Evolutionary conservation across 257 asterid species (phyloP), one percentile per base, ranked within the genome.

Genomic region (Verbascum thapsus): DNA sequence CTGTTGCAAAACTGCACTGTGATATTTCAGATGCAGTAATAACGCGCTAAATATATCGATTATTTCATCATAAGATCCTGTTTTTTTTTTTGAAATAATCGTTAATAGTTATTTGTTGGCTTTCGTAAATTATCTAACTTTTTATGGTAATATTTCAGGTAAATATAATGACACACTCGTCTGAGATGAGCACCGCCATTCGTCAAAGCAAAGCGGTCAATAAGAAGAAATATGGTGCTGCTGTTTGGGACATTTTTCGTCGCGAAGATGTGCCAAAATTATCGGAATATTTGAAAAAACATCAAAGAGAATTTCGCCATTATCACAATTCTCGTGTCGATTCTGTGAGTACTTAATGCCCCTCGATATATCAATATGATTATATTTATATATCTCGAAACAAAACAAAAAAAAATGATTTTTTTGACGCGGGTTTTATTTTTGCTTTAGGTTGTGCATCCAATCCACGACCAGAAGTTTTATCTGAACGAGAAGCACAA

Each of bases 221-320:
- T 30, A 71, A 75, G 43, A 63, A 58, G 72, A 70, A 43, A 9
- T 75, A 77, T 35, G 94, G 91, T 40, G 95, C 85, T 68, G 96
- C 95, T 51, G 73, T 84, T 19, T 91, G 96, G 96, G 96, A 88
- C 62, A 88, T 91, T 41, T 88, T 91, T 63, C 80, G 96, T 11
- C 76, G 83, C 51, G 65, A 84, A 64, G 98, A 88, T 78, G 86
- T 88, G 26, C 84, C 89, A 60, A 73, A 71, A 73, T 72, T 91
- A 61, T 68, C 69, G 23, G 77, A 77, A 59, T 88, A 88, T 73
- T 73, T 91, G 53, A 63, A 15, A 39, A 78, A 73, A 70, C 96
- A 85, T 71, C 72, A 69, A 8, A 81, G 64, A 58, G 90, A 91
- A 77, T 87, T 90, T 66, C 70, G 76, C 56, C 94, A 81, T 68